Evolutionary conservation across 495 filamentous ascomycete species (phyloP), one percentile per base, ranked within the genome.

Genomic region (Daldinia loculata): DNA sequence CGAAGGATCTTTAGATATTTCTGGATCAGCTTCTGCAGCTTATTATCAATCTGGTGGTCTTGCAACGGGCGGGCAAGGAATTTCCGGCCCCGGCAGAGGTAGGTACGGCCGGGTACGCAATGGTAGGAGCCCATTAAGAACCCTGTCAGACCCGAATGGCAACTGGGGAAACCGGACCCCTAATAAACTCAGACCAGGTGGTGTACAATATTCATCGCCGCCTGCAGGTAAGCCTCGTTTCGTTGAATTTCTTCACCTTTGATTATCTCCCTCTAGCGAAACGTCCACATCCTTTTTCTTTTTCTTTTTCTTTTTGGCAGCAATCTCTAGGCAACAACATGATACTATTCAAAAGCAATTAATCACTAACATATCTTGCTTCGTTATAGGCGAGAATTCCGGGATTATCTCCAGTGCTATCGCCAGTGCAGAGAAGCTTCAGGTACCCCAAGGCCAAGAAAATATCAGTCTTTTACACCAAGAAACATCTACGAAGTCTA

Each of bases 331-430:
- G 15, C 24, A 29, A 22, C n/a, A 29, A 22, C 45, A 41, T 24
- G 1, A 14, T 36, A 48, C 32, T 51, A 60, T 55, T 41, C 29
- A 36, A 30, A 59, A 63, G 5, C 15, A 41, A 9, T 62, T 50
- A 52, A 19, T 61, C 34, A 41, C 71, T 76, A 60, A 74, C 32
- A 24, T 52, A 51, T 72, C 30, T 43, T 6, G 1, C 53, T 39
- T 38, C 52, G 29, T 43, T 24, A 58, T 29, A 79, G 77, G 56
- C 66, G 81, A 86, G 74, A 88, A 89, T 70, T 85, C 87, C 66
- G 94, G 93, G 56, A 96, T 97, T 67, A 97, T 98, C 62, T 94
- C 85, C 15, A 84, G 88, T 52, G 94, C 94, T n/a, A 96, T 96
- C 74, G 93, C 93, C 9, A 95, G 91, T 75, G 93, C 93, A 26